Evolutionary conservation across 208 protist genomes (phyloP).

Genomic region (Leishmania guyanensis): DNA sequence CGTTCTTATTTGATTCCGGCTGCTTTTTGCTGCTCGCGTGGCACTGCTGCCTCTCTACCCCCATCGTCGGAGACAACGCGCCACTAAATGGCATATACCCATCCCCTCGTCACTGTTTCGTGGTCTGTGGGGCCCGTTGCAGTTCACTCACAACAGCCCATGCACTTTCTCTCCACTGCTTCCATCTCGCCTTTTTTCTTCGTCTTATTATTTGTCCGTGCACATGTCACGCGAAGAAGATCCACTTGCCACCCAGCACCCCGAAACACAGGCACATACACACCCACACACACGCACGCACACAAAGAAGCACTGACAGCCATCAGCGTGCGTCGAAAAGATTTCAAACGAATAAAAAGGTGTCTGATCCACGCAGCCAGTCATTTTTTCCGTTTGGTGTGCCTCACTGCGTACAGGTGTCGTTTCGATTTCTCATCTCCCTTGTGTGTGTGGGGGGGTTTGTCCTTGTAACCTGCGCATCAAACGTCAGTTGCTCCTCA

Average conservation of each 20-base stretch:
- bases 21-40: background rate
- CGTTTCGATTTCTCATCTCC: background rate
- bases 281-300: background rate
- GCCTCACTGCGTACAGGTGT: background rate
- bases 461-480: background rate
- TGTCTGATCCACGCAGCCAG: background rate
- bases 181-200: background rate
- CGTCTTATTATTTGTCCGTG: background rate
- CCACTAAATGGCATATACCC: background rate
- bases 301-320: background rate
- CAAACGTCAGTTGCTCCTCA: background rate
- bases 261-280: background rate
- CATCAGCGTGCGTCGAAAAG: background rate
- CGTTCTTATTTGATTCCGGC: background rate
- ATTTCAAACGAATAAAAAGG: background rate
- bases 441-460: background rate
- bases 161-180: background rate
- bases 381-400: background rate
- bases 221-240: background rate
- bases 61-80: background rate
- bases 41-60: background rate
- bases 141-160: background rate
- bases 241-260: background rate
- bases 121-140: background rate
- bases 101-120: background rate